phyloP scores from a whole-genome alignment of 176 grass and related monocot genomes.

The Ampelocalamus luodianensis region DNA sequence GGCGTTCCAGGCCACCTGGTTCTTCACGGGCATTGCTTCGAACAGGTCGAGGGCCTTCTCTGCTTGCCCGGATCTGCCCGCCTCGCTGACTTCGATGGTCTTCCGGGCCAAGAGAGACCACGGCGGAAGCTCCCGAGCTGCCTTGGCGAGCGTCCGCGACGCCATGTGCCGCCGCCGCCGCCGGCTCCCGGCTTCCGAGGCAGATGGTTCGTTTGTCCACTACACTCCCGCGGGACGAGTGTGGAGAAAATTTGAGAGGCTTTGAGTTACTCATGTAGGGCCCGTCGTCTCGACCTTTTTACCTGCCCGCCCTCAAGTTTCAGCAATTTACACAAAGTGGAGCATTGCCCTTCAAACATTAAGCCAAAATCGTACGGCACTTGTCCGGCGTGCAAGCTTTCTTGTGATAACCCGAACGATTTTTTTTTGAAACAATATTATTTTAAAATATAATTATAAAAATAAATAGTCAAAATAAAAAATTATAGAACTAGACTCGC shows the following conservation, averaged over 20 bases:
- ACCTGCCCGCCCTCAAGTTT: neutral
- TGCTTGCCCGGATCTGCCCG: constrained; percentile 27
- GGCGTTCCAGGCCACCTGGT: constrained; percentile 61
- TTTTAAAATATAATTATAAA: too few relatives aligned
- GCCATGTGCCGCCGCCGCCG: constrained; percentile 29
- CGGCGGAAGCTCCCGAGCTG: neutral
- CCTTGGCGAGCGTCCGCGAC: constrained; percentile 16
- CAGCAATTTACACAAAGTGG: neutral
- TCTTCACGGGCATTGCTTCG: constrained; percentile 66
- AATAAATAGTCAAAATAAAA: too few relatives aligned
- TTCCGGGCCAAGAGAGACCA: constrained; percentile 11
- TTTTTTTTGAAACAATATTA: too few relatives aligned
- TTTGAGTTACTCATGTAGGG: too few relatives aligned
- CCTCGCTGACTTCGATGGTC: constrained; percentile 31
- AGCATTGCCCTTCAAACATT: too few relatives aligned
- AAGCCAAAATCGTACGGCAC: too few relatives aligned
- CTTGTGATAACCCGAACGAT: too few relatives aligned
- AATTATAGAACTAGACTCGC: too few relatives aligned
- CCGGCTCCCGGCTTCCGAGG: constrained; percentile 28
- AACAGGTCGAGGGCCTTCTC: constrained; percentile 55
- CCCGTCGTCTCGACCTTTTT: neutral
- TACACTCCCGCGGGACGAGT: too few relatives aligned
- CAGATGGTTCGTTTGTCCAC: neutral
- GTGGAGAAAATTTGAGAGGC: too few relatives aligned
- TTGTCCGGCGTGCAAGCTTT: too few relatives aligned